These are phyloP conservation scores for Discostella stelligeroides DNA, from an alignment of 108 stramenopile species.

Conservation along the genomic window DNA sequence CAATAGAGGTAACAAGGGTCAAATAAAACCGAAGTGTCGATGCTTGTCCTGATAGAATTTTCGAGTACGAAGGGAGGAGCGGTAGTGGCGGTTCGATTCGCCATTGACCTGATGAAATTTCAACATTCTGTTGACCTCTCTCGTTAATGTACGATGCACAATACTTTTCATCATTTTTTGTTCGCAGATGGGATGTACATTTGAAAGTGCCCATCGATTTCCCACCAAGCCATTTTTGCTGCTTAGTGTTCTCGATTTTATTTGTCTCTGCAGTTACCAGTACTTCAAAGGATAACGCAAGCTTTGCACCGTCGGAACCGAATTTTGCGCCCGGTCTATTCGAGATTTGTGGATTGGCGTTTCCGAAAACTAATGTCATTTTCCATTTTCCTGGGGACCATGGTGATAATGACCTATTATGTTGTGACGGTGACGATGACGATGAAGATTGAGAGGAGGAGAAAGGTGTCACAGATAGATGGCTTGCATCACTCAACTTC, in stretches of 20 bases:
- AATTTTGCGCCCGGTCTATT: conserved; percentile 39
- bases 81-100: conserved; percentile 48
- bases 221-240: conserved; percentile 34
- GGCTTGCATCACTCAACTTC: too few species aligned
- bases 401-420: conserved; percentile 35
- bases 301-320: conserved; percentile 55
- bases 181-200: conserved; percentile 20
- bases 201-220: conserved; percentile 34
- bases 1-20: conserved; percentile 38
- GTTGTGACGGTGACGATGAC: conserved; percentile 11
- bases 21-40: conserved; percentile 54
- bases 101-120: conserved; percentile 66
- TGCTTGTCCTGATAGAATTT: conserved; percentile 49
- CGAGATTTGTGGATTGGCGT: conserved; percentile 21
- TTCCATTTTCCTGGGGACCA: conserved; percentile 70
- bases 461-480: too few species aligned
- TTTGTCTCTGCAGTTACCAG: conserved; percentile 42
- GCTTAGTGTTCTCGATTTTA: conserved; percentile 4
- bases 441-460: too few species aligned
- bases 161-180: not conserved
- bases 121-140: conserved; percentile 57
- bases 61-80: conserved; percentile 39
- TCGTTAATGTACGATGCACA: conserved; percentile 54
- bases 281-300: conserved; percentile 52
- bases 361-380: conserved; percentile 54